phyloP scores from a whole-genome alignment of 495 filamentous ascomycete species.

The Xylaria venustula region DNA sequence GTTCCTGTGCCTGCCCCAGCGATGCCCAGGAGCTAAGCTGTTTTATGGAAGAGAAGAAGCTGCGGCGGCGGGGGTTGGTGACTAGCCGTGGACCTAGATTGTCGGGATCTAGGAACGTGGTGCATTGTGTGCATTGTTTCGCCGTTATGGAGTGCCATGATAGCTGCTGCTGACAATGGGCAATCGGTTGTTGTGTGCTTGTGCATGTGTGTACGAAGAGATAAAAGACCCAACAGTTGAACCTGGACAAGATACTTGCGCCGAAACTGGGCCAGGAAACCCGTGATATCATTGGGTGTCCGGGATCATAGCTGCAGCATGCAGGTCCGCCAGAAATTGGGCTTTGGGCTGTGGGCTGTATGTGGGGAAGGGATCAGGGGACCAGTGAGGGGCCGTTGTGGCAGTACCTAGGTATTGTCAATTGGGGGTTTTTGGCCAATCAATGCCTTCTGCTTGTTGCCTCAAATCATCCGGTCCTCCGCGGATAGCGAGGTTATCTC shows the following conservation, averaged over 20 bases:
- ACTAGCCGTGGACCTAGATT: neutral
- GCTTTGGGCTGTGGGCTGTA: neutral
- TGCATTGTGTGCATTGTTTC: neutral
- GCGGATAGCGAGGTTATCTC: slow-evolving; percentile 7
- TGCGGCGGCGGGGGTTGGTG: neutral
- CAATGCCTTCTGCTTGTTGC: neutral
- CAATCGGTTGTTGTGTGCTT: too few relatives aligned
- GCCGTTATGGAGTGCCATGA: neutral
- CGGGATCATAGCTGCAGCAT: neutral
- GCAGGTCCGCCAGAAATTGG: neutral
- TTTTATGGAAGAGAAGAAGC: neutral
- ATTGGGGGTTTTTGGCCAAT: neutral
- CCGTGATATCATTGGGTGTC: slow-evolving; percentile 13
- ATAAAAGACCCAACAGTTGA: slow-evolving; percentile 17
- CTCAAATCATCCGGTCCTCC: neutral
- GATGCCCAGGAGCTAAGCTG: too few relatives aligned
- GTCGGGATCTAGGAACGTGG: neutral
- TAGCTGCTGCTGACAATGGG: neutral
- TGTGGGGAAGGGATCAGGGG: too few relatives aligned
- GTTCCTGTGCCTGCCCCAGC: too few relatives aligned
- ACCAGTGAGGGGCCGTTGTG: too few relatives aligned
- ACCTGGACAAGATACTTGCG: neutral
- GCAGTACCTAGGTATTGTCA: too few relatives aligned
- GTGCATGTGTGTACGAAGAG: too few relatives aligned
- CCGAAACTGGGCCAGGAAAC: neutral